phyloP scores from a whole-genome alignment of 345 rosid genomes.

The Toxicodendron radicans region DNA sequence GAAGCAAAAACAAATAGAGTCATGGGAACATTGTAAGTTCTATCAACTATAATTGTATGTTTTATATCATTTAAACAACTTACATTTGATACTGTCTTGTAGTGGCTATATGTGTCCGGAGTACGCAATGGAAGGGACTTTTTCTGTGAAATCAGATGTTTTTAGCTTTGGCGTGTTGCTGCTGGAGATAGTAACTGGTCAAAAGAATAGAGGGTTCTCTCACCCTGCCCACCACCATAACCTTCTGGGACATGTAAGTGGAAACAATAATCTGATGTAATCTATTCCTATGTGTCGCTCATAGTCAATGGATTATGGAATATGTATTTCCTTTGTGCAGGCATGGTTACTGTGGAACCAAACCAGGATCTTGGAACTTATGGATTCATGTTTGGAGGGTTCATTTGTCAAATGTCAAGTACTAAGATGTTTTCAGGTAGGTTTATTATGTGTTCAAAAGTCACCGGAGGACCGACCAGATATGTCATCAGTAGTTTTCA shows the following conservation, averaged over 20 bases:
- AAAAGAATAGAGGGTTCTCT: not conserved
- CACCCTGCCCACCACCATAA: slow-evolving; percentile 16
- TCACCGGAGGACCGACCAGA: not conserved
- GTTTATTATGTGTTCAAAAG: slow-evolving; percentile 13
- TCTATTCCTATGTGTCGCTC: not conserved
- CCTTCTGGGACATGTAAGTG: slow-evolving; percentile 18
- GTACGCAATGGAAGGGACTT: not conserved
- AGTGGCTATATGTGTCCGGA: slow-evolving; percentile 20
- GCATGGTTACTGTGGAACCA: slow-evolving; percentile 18
- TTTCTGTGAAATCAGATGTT: not conserved
- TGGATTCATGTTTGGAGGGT: not conserved
- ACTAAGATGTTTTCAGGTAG: not conserved
- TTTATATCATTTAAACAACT: not conserved
- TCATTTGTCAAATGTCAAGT: not conserved
- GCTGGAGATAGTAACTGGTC: slow-evolving; percentile 11
- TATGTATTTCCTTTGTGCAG: not conserved
- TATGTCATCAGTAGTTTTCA: slow-evolving; percentile 11
- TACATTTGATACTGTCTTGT: no score
- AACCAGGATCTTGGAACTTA: slow-evolving; percentile 8
- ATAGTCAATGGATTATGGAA: not conserved
- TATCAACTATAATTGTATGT: not conserved
- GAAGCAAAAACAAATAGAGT: slow-evolving; percentile 11
- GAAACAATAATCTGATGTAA: not conserved
- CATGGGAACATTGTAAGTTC: slow-evolving; percentile 20
- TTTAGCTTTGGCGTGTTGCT: slow-evolving; percentile 13